Conservation (phyloP, 345 rosid species). For the Euclidium syriacum region DNA sequence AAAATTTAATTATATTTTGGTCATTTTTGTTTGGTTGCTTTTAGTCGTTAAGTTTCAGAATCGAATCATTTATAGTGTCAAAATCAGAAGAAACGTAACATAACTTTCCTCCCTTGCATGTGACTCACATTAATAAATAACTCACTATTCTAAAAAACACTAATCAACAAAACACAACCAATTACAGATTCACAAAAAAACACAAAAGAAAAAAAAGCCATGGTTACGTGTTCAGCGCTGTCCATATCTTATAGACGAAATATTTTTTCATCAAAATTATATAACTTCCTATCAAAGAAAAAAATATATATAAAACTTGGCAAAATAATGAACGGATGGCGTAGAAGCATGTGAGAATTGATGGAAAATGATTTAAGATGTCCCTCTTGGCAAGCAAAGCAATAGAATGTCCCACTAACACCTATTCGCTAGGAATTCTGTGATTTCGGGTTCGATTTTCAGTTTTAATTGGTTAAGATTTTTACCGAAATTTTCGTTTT, state of each 20-base stretch:
- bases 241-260: constrained; percentile 2
- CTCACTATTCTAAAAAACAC: background rate
- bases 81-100: background rate
- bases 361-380: constrained; percentile 26
- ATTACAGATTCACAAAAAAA: no score
- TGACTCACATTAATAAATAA: constrained; percentile 2
- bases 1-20: background rate
- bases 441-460: no score
- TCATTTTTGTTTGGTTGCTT: background rate
- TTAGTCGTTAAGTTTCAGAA: background rate
- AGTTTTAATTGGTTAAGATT: no score
- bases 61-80: background rate
- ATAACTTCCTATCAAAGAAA: no score
- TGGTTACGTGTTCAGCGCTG: constrained; percentile 18
- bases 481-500: no score
- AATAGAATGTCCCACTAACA: constrained; percentile 1
- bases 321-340: constrained; percentile 17
- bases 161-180: constrained; percentile 4
- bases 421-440: no score
- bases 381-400: constrained; percentile 37
- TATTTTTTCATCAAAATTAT: background rate
- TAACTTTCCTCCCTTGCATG: background rate
- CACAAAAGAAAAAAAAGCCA: background rate
- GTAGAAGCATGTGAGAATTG: constrained; percentile 29
- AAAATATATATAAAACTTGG: no score